Conservation (phyloP, 345 rosid genomes). For the Dovyalis caffra region DNA sequence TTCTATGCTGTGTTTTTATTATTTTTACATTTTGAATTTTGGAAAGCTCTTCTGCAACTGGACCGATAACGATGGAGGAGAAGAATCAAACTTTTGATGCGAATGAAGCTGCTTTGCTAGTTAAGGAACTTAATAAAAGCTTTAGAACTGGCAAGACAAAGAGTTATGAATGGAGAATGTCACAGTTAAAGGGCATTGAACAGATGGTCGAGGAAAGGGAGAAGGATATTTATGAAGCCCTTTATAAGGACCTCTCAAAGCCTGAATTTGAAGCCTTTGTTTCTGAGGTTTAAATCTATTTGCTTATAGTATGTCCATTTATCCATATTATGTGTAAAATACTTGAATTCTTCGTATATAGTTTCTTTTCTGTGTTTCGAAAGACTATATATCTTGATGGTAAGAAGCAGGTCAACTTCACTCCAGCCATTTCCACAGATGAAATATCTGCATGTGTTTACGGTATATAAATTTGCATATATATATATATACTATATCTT, state of each 20-base stretch:
- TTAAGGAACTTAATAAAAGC: constrained; percentile 45
- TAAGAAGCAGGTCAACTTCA: background rate
- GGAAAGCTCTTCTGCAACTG: constrained; percentile 28
- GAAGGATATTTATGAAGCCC: constrained; percentile 51
- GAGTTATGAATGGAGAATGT: constrained; percentile 77
- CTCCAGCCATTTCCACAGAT: background rate
- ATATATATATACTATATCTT: too few species aligned
- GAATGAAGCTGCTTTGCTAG: constrained; percentile 46
- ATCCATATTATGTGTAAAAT: background rate
- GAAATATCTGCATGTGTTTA: background rate
- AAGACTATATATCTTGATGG: background rate
- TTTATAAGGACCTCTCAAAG: constrained; percentile 65
- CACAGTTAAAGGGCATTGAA: constrained; percentile 53
- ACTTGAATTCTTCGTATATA: background rate
- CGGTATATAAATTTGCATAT: background rate
- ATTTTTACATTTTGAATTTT: background rate
- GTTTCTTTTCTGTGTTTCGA: background rate
- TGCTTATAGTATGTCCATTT: background rate
- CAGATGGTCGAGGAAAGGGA: constrained; percentile 73
- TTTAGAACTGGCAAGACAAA: constrained; percentile 61
- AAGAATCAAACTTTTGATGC: constrained; percentile 31
- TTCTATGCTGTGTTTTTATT: background rate
- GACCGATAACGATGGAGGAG: constrained; percentile 17
- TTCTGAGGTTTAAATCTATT: constrained; percentile 54
- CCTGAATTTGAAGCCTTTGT: constrained; percentile 60